These are phyloP conservation scores for Rhizoclosmatium globosum DNA, from an alignment of 192 early-diverging fungal genomes.

Conservation along the genomic window DNA sequence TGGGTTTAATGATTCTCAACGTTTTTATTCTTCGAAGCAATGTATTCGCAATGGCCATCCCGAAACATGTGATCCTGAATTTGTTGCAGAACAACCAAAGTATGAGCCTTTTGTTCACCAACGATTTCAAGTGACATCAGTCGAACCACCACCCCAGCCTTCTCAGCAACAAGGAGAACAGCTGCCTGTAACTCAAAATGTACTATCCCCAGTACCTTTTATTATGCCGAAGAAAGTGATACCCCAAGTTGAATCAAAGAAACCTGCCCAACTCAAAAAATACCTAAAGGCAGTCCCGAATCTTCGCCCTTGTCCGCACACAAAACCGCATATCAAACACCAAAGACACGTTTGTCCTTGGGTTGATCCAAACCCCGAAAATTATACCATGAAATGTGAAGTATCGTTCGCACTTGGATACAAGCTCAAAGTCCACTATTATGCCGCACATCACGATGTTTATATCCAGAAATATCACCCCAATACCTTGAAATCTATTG, in stretches of 20 bases:
- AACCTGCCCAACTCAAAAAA: constrained; percentile 4
- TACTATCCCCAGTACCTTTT: not conserved
- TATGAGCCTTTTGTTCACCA: not conserved
- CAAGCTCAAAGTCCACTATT: constrained; percentile 26
- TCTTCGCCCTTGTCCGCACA: constrained; percentile 2
- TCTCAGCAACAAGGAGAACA: not conserved
- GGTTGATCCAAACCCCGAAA: not conserved
- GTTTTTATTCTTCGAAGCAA: constrained; percentile 8
- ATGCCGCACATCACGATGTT: constrained; percentile 27
- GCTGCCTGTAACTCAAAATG: not conserved
- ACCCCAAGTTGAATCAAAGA: not conserved
- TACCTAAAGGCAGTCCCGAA: not conserved
- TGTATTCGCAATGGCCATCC: not conserved
- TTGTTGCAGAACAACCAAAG: not conserved
- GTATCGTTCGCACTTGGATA: not conserved
- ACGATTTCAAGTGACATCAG: not conserved
- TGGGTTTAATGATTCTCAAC: not conserved
- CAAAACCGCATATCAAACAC: not conserved
- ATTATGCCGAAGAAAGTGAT: not conserved
- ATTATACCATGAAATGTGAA: not conserved
- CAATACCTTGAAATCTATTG: not conserved
- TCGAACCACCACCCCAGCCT: not conserved
- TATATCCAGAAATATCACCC: constrained; percentile 32
- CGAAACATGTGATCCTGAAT: not conserved
- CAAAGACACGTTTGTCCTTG: constrained; percentile 21